phyloP scores from a whole-genome alignment of 1,284 basidiomycete genomes.

The Cryptococcus floricola region DNA sequence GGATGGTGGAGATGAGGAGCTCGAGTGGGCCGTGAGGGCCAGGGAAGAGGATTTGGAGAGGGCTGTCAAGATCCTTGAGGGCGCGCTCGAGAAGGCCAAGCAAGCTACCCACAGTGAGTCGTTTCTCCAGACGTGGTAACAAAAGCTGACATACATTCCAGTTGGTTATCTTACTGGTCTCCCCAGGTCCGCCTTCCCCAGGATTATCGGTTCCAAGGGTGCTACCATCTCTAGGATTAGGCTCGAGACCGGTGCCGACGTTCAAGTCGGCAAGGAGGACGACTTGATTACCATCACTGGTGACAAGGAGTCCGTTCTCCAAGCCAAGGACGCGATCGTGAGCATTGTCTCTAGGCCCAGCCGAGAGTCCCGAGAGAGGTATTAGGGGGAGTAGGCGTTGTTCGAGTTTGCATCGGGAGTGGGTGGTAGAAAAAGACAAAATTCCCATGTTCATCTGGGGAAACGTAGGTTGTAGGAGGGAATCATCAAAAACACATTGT shows the following conservation, averaged over 20 bases:
- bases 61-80: slow-evolving; percentile 61
- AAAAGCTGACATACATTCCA: slow-evolving; percentile 5
- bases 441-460: neutral
- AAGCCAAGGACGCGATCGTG: slow-evolving; percentile 76
- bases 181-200: slow-evolving; percentile 55
- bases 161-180: slow-evolving; percentile 49
- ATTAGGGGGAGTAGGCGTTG: slow-evolving; percentile 4
- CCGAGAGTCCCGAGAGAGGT: slow-evolving; percentile 12
- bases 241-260: slow-evolving; percentile 80
- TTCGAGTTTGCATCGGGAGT: neutral
- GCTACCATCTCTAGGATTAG: slow-evolving; percentile 80
- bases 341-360: slow-evolving; percentile 55
- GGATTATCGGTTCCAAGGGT: slow-evolving; percentile 70
- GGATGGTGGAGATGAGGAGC: slow-evolving; percentile 63
- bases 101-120: slow-evolving; percentile 51
- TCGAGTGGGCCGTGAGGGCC: slow-evolving; percentile 72
- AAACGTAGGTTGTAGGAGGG: neutral
- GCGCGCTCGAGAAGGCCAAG: slow-evolving; percentile 70
- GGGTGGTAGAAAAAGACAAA: neutral
- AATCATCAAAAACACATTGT: neutral
- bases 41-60: slow-evolving; percentile 72
- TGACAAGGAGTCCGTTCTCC: slow-evolving; percentile 61
- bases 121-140: neutral
- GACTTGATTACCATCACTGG: slow-evolving; percentile 79
- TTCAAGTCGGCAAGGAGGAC: slow-evolving; percentile 79